Evolutionary conservation across 2,329 filamentous ascomycete genomes (phyloP), one percentile per base, ranked within the genome.

Genomic region (Monilinia fructigena): DNA sequence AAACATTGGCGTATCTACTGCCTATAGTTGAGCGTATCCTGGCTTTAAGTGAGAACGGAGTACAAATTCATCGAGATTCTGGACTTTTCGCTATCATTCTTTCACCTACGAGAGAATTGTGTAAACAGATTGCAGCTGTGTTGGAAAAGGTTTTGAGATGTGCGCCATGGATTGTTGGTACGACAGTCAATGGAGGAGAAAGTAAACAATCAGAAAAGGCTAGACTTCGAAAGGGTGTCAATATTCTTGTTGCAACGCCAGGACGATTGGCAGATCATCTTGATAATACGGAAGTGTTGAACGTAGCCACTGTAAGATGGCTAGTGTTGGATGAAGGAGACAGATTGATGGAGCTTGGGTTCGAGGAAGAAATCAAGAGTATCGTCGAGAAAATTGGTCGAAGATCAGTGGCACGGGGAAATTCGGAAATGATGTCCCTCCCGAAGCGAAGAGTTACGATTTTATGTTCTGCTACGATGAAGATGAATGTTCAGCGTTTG

Each of bases 331-430:
- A 99, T 74, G 95, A 99, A 78, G 95, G 95, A 40, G 95, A 99
- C 82, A 86, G 95, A n/a, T 81, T 99, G 76, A 97, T 99, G 94
- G 95, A 99, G 75, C 84, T 98, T 74, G 95, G 95, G 0, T 99
- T 99, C 72, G 95, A 98, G 78, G 89, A 97, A 64, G 94, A 98
- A 74, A 86, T 99, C 68, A 90, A 91, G 75, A 90, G 89, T 68
- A 94, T 97, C 70, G 90, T 99, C 20, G 83, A 86, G 65, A 90
- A 90, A 69, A 85, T 98, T 66, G 88, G 93, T 69, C 80, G 88
- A 55, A 84, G 89, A 65, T 81, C 83, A 48, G 83, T 84, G 66
- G 85, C 83, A 65, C 86, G 85, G 40, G 83, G 84, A 48, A 86
- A 87, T 62, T 79, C 83, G 4, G 78, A 80, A 2, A 82, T 89